These are phyloP conservation scores for Graphilbum ipis-grandicollis DNA, from an alignment of 2,329 filamentous ascomycete species.

Conservation along the genomic window DNA sequence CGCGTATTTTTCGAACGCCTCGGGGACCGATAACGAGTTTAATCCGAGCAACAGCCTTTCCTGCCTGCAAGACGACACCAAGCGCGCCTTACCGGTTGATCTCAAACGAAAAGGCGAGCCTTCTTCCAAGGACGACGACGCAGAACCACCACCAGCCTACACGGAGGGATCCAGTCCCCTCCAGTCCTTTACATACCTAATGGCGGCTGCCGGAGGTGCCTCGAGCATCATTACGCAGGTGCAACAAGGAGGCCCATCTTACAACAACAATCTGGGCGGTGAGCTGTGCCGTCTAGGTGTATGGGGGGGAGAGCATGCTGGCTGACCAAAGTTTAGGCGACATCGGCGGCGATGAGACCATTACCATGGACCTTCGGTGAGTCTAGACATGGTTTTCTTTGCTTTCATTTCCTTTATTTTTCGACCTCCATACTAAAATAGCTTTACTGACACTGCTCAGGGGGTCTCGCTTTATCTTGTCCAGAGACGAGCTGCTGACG, in stretches of 20 bases:
- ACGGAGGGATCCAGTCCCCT: constrained; percentile 88
- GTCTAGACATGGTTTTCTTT: constrained; percentile 9
- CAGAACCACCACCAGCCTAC: constrained; percentile 89
- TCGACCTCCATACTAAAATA: not conserved
- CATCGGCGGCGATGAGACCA: constrained; percentile 81
- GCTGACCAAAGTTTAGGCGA: constrained; percentile 27
- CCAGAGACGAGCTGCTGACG: constrained; percentile 84
- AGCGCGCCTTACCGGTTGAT: constrained; percentile 67
- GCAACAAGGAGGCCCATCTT: constrained; percentile 76
- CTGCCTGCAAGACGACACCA: constrained; percentile 49
- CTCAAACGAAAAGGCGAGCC: constrained; percentile 49
- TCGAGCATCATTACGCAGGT: constrained; percentile 99
- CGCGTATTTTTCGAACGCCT: constrained; percentile 31
- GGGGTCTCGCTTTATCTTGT: constrained; percentile 84
- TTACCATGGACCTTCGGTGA: constrained; percentile 86
- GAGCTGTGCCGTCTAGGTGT: too few relatives aligned
- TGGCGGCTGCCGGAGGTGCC: constrained; percentile 92
- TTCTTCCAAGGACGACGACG: constrained; percentile 61
- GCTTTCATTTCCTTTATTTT: not conserved
- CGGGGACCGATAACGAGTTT: constrained; percentile 15
- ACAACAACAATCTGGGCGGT: constrained; percentile 83
- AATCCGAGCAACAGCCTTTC: too few relatives aligned
- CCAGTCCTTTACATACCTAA: constrained; percentile 84
- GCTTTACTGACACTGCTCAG: constrained; percentile 26
- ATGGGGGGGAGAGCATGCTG: too few relatives aligned